A percentile compares a stretch with the other conserved stretches of the same genome.
Evolutionary conservation across 164 flowering plant genomes (phyloP).

Genomic region (Annona squamosa): DNA sequence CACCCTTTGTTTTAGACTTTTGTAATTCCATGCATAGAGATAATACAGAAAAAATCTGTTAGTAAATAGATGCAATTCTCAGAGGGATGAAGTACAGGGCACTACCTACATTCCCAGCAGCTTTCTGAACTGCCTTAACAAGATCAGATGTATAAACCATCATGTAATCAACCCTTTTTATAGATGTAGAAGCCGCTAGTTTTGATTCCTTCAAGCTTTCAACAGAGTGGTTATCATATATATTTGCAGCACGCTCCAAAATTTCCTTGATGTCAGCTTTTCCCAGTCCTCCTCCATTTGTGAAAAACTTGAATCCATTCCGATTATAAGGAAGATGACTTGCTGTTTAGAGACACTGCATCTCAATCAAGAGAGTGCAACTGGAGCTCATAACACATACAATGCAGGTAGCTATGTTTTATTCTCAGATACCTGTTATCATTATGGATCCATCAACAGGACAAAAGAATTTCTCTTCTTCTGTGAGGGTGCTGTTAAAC

Average conservation of each 20-base stretch:
- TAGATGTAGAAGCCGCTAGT: slow-evolving; percentile 34
- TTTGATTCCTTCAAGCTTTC: slow-evolving; percentile 33
- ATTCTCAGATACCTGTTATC: slow-evolving; percentile 72
- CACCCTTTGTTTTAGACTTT: neutral
- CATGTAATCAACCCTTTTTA: slow-evolving; percentile 88
- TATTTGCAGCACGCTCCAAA: slow-evolving; percentile 73
- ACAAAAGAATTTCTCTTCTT: slow-evolving; percentile 54
- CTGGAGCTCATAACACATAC: neutral
- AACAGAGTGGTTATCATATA: slow-evolving; percentile 41
- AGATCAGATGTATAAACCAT: slow-evolving; percentile 70
- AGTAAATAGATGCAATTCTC: neutral
- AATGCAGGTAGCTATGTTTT: neutral
- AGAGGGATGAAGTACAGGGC: neutral
- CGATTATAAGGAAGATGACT: slow-evolving; percentile 98
- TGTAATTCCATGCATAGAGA: neutral
- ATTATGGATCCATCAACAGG: slow-evolving; percentile 95
- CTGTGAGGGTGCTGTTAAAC: slow-evolving; percentile 88
- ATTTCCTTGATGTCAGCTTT: slow-evolving; percentile 90
- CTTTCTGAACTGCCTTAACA: slow-evolving; percentile 85
- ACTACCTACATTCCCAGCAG: slow-evolving; percentile 78
- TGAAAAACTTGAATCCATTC: slow-evolving; percentile 95
- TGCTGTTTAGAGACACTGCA: slow-evolving; percentile 44
- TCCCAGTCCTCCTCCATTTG: slow-evolving; percentile 89
- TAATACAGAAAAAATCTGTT: neutral
- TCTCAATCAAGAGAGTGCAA: neutral